A percentile compares a stretch with the other conserved stretches of the same genome.
Evolutionary conservation across 1,284 basidiomycete species (phyloP).

Genomic region (Microbotryum scabiosae): DNA sequence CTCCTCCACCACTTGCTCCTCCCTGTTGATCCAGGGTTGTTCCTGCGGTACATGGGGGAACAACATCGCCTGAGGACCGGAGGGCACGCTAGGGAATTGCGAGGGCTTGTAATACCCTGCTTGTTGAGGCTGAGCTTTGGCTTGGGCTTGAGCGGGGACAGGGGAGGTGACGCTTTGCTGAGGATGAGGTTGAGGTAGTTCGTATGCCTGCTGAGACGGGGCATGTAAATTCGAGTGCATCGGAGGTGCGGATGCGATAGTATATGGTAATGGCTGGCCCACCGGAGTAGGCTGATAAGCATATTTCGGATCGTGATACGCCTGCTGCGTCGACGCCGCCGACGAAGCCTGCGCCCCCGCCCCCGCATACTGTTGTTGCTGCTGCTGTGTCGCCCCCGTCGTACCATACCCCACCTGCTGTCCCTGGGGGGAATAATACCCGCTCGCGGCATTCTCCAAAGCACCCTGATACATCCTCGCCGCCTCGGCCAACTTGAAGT

Average conservation of each 20-base stretch:
- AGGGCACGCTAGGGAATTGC: constrained; percentile 18
- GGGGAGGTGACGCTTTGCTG: neutral
- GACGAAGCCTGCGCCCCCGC: no score
- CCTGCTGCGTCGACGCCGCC: no score
- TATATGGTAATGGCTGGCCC: neutral
- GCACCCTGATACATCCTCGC: constrained; percentile 31
- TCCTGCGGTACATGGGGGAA: constrained; percentile 15
- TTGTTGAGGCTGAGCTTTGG: neutral
- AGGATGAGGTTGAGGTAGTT: neutral
- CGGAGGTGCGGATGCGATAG: neutral
- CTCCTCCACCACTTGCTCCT: constrained; percentile 6
- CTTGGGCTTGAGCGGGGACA: neutral
- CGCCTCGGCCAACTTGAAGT: constrained; percentile 30
- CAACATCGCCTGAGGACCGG: neutral
- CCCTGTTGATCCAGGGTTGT: neutral
- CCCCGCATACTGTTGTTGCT: no score
- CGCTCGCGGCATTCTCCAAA: constrained; percentile 9
- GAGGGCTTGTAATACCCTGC: constrained; percentile 26
- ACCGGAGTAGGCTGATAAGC: neutral
- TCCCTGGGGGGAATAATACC: no score
- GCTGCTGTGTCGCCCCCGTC: no score
- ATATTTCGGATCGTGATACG: no score
- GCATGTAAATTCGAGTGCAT: neutral
- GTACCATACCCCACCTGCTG: no score
- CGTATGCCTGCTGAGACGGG: neutral